A percentile compares a stretch with the other conserved stretches of the same genome.
phyloP scores from a whole-genome alignment of 2,329 filamentous ascomycete species.

The Colletotrichum simmondsii region DNA sequence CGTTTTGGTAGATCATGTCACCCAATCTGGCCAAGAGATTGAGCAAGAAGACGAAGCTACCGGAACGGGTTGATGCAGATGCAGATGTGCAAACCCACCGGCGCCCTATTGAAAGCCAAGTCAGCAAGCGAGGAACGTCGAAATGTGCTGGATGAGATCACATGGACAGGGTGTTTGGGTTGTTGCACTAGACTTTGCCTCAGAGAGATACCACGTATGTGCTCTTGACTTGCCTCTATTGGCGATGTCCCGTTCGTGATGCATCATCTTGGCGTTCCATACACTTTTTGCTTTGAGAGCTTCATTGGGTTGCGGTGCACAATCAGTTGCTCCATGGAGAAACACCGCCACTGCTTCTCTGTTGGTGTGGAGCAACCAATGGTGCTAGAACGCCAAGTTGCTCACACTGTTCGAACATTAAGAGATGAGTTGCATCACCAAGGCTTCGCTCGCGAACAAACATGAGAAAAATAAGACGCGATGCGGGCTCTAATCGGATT shows the following conservation, averaged over 20 bases:
- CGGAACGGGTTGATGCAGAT: neutral
- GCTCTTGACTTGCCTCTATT: neutral
- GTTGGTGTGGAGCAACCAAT: neutral
- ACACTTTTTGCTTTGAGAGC: neutral
- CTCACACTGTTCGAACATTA: neutral
- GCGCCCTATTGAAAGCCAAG: constrained; percentile 12
- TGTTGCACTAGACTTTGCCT: neutral
- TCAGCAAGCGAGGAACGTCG: constrained; percentile 19
- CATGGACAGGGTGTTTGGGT: neutral
- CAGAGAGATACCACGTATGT: neutral
- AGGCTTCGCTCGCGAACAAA: constrained; percentile 12
- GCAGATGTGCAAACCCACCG: constrained; percentile 1
- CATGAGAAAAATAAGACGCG: neutral
- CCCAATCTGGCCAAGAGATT: constrained; percentile 29
- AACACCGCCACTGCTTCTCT: neutral
- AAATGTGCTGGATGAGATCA: neutral
- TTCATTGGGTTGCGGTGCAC: neutral
- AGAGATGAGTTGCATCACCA: neutral
- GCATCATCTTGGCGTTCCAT: constrained; percentile 13
- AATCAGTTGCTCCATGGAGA: neutral
- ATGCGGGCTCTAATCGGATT: neutral
- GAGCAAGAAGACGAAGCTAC: neutral
- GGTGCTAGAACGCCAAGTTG: constrained; percentile 13
- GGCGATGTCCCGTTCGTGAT: neutral
- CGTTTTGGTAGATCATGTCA: constrained; percentile 24